Evolutionary conservation across 768 basidiomycete genomes (phyloP), one percentile per base, ranked within the genome.

Genomic region (Calvatia gigantea): DNA sequence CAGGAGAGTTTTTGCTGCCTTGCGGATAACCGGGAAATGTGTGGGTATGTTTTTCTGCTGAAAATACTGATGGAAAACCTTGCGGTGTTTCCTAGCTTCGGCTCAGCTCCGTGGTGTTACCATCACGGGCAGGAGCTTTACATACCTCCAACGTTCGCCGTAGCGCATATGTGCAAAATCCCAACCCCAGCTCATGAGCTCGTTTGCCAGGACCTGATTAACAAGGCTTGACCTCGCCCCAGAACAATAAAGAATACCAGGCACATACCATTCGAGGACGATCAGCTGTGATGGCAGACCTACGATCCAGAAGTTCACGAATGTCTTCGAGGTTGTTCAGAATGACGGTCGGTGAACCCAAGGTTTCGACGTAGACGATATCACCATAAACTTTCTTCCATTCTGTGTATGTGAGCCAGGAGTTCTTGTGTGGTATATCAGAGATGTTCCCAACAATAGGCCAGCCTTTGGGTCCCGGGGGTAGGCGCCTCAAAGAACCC

Each of bases 231-330:
- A 47, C 32, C 52, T 57, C 33, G 51, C 12, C 21, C 25, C 19
- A 27, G 25, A 43, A 15, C 29, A 45, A 31, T 11, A n/a, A n/a
- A n/a, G 14, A 39, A 47, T 8, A 5, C n/a, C 7, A 2, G 28
- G 4, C 17, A 55, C 57, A 25, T 23, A 67, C 65, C 64, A 68
- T 63, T 51, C 67, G 58, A 2, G 75, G 75, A 2, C 79, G 66
- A 56, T 77, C 78, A 3, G 79, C 76, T 58, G 78, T 79, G 29
- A 72, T 74, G 49, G 69, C 62, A 5, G 78, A 77, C 5, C 75
- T 70, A 31, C 70, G 72, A 28, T 80, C 75, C 15, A 80, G 67
- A 17, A 80, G 65, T n/a, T 79, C 77, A 19, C 60, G 67, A 7
- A 70, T 67, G 8, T 72, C 67, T 21, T 73, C 66, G 45, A 67